Conservation (phyloP, 768 basidiomycete species). For the Calocybe gangraenosa region DNA sequence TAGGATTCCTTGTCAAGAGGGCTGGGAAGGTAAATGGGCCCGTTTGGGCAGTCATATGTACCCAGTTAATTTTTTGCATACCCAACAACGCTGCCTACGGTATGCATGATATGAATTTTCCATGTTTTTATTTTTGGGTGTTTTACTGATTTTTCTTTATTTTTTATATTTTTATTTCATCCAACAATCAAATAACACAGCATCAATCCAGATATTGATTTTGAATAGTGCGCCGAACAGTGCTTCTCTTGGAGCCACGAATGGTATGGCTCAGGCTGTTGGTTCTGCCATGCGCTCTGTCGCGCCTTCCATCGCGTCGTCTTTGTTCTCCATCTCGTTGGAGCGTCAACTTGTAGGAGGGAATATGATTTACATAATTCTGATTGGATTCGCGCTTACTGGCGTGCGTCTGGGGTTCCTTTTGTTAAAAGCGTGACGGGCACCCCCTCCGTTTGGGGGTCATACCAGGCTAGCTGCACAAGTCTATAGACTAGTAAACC, state of each 20-base stretch:
- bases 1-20: constrained; percentile 28
- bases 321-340: constrained; percentile 51
- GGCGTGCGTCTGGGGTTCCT: constrained; percentile 24
- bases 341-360: constrained; percentile 42
- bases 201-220: constrained; percentile 39
- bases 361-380: constrained; percentile 35
- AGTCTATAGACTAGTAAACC: no score
- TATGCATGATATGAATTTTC: constrained; percentile 15
- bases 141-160: no score
- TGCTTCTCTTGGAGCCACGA: constrained; percentile 44
- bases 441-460: no score
- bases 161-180: no score
- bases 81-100: constrained; percentile 31
- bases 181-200: constrained; percentile 27
- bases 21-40: constrained; percentile 28
- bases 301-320: constrained; percentile 50
- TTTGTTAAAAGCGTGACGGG: constrained; percentile 13
- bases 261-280: constrained; percentile 53
- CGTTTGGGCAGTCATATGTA: constrained; percentile 26
- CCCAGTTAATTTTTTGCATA: constrained; percentile 28
- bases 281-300: constrained; percentile 44
- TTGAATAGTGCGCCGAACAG: constrained; percentile 38
- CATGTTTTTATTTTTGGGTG: no score
- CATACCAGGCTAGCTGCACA: no score
- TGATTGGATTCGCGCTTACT: constrained; percentile 24